A percentile compares a stretch with the other conserved stretches of the same genome.
Evolutionary conservation across 208 protist genomes (phyloP).

Genomic region (Wallacemonas sp.): DNA sequence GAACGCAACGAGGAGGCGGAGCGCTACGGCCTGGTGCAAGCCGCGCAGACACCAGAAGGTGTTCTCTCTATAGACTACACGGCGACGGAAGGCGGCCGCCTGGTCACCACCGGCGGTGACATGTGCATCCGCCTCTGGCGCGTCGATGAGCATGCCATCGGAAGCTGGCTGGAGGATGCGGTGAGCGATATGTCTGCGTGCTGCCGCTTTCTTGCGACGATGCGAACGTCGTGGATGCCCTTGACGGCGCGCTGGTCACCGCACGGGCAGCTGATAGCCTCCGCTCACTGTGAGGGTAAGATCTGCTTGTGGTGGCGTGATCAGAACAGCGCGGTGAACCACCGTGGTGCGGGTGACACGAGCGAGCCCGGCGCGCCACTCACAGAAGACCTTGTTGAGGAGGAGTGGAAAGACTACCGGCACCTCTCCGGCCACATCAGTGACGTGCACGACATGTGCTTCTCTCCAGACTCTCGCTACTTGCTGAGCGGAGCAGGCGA

Average conservation of each 20-base stretch:
- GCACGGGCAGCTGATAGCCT: constrained; percentile 74
- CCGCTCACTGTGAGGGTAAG: constrained; percentile 81
- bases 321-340: constrained; percentile 3
- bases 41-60: constrained; percentile 44
- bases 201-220: constrained; percentile 50
- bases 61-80: constrained; percentile 82
- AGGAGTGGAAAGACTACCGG: constrained; percentile 87
- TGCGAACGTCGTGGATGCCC: constrained; percentile 75
- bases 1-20: constrained; percentile 78
- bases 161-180: constrained; percentile 49
- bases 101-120: constrained; percentile 83
- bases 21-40: constrained; percentile 57
- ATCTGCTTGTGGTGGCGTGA: constrained; percentile 85
- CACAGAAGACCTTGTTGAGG: constrained; percentile 7
- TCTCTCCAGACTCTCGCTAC: constrained; percentile 82
- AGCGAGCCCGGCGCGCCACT: background rate
- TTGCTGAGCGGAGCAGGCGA: constrained; percentile 73
- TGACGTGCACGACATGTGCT: constrained; percentile 85
- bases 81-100: constrained; percentile 28
- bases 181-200: constrained; percentile 74
- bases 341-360: background rate
- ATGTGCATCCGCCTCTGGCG: constrained; percentile 74
- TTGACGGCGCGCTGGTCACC: constrained; percentile 84
- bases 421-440: constrained; percentile 82
- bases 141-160: constrained; percentile 35